Conservation (phyloP, 2,329 filamentous ascomycete species). For the Mycogone perniciosa region DNA sequence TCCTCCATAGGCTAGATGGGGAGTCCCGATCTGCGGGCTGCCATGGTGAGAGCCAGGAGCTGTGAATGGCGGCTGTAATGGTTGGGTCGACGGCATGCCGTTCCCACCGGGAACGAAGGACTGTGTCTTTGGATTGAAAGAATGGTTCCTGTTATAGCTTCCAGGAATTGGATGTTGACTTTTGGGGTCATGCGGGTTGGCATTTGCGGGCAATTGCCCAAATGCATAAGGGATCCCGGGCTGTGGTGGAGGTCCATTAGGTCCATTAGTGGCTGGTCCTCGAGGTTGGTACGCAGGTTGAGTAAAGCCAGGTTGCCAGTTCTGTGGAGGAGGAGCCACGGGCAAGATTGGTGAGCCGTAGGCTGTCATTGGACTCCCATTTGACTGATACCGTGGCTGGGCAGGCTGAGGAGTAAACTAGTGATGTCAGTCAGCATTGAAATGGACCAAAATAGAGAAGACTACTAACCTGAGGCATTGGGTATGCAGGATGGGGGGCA, state of each 20-base stretch:
- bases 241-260: conserved; percentile 20
- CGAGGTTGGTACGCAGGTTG: conserved; percentile 26
- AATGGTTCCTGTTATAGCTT: conserved; percentile 68
- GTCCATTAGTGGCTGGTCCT: conserved; percentile 19
- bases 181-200: conserved; percentile 64
- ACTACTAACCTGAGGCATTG: conserved; percentile 38
- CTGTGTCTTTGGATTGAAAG: conserved; percentile 91
- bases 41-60: conserved; percentile 44
- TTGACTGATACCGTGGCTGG: conserved; percentile 27
- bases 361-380: conserved; percentile 30
- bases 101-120: conserved; percentile 69
- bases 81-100: conserved; percentile 43
- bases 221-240: conserved; percentile 60
- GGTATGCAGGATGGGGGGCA: conserved; percentile 41
- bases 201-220: conserved; percentile 67
- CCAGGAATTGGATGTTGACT: conserved; percentile 78
- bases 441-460: neutral
- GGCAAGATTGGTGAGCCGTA: conserved; percentile 31
- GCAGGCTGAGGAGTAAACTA: conserved; percentile 27
- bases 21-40: conserved; percentile 47
- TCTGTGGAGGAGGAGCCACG: conserved; percentile 23
- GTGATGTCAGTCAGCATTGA: conserved; percentile 14
- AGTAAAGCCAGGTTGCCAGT: conserved; percentile 33
- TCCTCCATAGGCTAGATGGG: conserved; percentile 43
- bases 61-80: conserved; percentile 42